Evolutionary conservation across 2,329 filamentous ascomycete species (phyloP).

Genomic region (Calcarisporium arbuscula): DNA sequence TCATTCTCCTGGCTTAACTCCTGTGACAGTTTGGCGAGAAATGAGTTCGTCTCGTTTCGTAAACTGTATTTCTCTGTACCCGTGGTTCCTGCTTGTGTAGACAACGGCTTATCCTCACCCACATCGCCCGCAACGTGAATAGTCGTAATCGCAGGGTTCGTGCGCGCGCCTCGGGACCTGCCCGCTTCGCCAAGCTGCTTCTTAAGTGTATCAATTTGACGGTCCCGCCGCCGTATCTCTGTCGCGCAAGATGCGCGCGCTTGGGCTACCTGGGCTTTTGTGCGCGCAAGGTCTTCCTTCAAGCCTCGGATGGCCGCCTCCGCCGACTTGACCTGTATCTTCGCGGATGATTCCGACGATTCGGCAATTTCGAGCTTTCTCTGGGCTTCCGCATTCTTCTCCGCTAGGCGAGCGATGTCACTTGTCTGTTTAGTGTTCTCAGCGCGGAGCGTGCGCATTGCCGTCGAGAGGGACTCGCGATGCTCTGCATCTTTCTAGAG

Average conservation of each 20-base stretch:
- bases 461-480: conserved; percentile 73
- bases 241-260: conserved; percentile 82
- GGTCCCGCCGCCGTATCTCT: conserved; percentile 83
- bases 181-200: conserved; percentile 71
- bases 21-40: conserved; percentile 77
- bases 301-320: conserved; percentile 70
- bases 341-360: conserved; percentile 64
- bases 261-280: conserved; percentile 75
- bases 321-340: conserved; percentile 63
- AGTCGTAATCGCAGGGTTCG: conserved; percentile 47
- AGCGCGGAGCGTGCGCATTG: conserved; percentile 68
- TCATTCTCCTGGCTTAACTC: conserved; percentile 90
- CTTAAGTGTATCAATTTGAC: conserved; percentile 84
- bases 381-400: conserved; percentile 48
- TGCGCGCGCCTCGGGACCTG: conserved; percentile 52
- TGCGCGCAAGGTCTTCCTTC: conserved; percentile 74
- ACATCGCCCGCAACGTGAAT: conserved; percentile 52
- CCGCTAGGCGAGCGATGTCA: conserved; percentile 55
- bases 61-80: conserved; percentile 56
- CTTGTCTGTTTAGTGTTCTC: conserved; percentile 68
- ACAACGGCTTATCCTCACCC: conserved; percentile 38
- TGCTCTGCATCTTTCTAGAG: conserved; percentile 79
- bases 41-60: conserved; percentile 82
- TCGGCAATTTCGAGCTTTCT: conserved; percentile 54
- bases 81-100: conserved; percentile 13